These are phyloP conservation scores for Suillus paluster DNA, from an alignment of 768 basidiomycete genomes.

Conservation along the genomic window DNA sequence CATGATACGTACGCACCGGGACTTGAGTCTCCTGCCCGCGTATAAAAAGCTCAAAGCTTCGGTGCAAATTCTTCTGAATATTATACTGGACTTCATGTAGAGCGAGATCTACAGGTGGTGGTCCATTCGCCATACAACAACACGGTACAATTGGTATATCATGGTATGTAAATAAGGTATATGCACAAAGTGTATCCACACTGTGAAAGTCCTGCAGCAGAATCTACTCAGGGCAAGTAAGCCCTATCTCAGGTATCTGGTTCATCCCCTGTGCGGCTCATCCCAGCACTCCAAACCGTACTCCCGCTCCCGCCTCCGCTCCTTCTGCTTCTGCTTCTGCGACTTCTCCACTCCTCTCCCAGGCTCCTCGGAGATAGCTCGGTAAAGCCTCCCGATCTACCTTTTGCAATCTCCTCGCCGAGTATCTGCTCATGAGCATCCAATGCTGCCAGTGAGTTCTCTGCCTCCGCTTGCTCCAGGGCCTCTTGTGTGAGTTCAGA, in stretches of 20 bases:
- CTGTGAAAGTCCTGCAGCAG: not conserved
- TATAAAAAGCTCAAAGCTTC: no score
- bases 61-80: no score
- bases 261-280: slow-evolving; percentile 64
- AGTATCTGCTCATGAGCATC: slow-evolving; percentile 79
- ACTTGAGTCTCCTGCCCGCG: no score
- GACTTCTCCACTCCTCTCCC: slow-evolving; percentile 59
- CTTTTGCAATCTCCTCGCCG: slow-evolving; percentile 77
- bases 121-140: slow-evolving; percentile 1
- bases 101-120: not conserved
- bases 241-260: slow-evolving; percentile 33
- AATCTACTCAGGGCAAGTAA: not conserved
- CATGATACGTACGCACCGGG: no score
- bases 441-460: slow-evolving; percentile 74
- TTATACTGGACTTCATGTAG: no score
- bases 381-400: slow-evolving; percentile 75
- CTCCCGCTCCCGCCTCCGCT: slow-evolving; percentile 72
- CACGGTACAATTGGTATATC: not conserved
- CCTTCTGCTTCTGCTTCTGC: slow-evolving; percentile 45
- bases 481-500: slow-evolving; percentile 73
- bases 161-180: slow-evolving; percentile 7
- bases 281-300: slow-evolving; percentile 88
- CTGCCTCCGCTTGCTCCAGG: slow-evolving; percentile 78
- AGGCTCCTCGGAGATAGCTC: slow-evolving; percentile 52
- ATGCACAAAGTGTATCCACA: slow-evolving; percentile 24